These are phyloP conservation scores for Ophiocordyceps camponoti-rufipedis DNA, from an alignment of 2,329 filamentous ascomycete genomes.

Conservation along the genomic window DNA sequence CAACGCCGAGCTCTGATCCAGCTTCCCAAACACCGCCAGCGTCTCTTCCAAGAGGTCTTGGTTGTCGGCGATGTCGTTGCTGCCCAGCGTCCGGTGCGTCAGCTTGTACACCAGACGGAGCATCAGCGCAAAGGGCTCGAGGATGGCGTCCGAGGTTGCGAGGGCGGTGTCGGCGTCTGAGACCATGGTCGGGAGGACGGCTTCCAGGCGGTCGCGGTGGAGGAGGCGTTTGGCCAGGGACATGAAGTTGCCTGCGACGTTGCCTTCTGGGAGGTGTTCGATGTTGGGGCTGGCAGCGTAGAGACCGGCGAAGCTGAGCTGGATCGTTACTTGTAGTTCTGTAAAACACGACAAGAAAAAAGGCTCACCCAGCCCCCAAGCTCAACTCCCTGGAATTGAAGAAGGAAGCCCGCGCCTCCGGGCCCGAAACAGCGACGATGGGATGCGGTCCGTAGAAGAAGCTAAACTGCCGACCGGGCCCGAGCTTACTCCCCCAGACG, in stretches of 20 bases:
- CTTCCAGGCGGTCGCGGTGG: conserved; percentile 17
- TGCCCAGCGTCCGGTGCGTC: conserved; percentile 37
- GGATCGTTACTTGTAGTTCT: no score
- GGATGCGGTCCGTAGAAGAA: conserved; percentile 27
- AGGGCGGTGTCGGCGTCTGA: conserved; percentile 15
- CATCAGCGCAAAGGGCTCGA: conserved; percentile 34
- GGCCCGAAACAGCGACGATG: conserved; percentile 25
- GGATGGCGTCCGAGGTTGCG: not conserved
- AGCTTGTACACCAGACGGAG: conserved; percentile 34
- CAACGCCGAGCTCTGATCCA: conserved; percentile 24
- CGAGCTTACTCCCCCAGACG: conserved; percentile 10
- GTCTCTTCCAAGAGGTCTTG: conserved; percentile 20
- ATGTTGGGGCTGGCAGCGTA: conserved; percentile 12
- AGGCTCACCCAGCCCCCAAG: conserved; percentile 21
- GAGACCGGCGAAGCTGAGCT: conserved; percentile 8
- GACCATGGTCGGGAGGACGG: conserved; percentile 21
- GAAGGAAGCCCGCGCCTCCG: conserved; percentile 21
- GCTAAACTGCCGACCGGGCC: conserved; percentile 23
- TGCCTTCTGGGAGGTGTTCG: conserved; percentile 5
- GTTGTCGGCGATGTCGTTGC: conserved; percentile 32
- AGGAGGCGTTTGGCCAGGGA: conserved; percentile 15
- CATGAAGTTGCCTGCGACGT: conserved; percentile 9
- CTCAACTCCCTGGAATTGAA: conserved; percentile 25
- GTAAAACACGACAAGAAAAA: not conserved
- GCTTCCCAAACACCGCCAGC: conserved; percentile 24